These are phyloP conservation scores for Botrytis tulipae DNA, from an alignment of 2,329 filamentous ascomycete species.

Conservation along the genomic window DNA sequence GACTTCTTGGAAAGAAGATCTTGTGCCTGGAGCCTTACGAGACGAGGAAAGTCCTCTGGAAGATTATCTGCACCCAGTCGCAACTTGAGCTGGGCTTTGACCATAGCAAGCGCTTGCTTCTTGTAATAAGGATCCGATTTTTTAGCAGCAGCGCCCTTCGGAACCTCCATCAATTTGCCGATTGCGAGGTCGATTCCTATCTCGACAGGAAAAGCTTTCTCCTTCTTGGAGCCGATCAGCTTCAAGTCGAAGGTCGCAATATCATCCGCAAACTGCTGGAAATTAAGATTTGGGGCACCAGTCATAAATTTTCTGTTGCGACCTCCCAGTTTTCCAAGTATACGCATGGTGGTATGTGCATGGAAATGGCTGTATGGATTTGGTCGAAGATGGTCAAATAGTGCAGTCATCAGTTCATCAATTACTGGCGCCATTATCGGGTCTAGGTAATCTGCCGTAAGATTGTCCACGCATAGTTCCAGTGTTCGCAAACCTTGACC, in stretches of 20 bases:
- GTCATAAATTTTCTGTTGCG: conserved; percentile 95
- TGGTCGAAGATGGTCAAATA: conserved; percentile 93
- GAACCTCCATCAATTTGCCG: conserved; percentile 77
- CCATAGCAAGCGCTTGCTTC: conserved; percentile 82
- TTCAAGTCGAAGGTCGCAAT: conserved; percentile 82
- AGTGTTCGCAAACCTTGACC: conserved; percentile 90
- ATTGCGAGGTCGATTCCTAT: conserved; percentile 88
- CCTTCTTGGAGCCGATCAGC: conserved; percentile 83
- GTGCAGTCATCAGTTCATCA: conserved; percentile 94
- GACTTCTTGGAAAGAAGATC: conserved; percentile 74
- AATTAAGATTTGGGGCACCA: conserved; percentile 78
- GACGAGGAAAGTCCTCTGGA: conserved; percentile 81
- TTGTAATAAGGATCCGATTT: conserved; percentile 79
- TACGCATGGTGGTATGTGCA: conserved; percentile 95
- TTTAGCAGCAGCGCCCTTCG: conserved; percentile 58
- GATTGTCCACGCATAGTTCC: conserved; percentile 95
- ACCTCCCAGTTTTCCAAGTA: conserved; percentile 92
- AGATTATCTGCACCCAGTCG: conserved; percentile 83
- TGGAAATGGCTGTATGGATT: conserved; percentile 97
- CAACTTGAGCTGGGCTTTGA: conserved; percentile 86
- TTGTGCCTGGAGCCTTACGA: conserved; percentile 85
- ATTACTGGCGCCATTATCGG: conserved; percentile 99
- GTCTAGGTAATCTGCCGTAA: conserved; percentile 96
- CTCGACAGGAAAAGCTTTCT: conserved; percentile 81
- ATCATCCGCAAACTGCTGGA: conserved; percentile 84